phyloP scores from a whole-genome alignment of 495 filamentous ascomycete genomes.

The Jackrogersella multiformis region DNA sequence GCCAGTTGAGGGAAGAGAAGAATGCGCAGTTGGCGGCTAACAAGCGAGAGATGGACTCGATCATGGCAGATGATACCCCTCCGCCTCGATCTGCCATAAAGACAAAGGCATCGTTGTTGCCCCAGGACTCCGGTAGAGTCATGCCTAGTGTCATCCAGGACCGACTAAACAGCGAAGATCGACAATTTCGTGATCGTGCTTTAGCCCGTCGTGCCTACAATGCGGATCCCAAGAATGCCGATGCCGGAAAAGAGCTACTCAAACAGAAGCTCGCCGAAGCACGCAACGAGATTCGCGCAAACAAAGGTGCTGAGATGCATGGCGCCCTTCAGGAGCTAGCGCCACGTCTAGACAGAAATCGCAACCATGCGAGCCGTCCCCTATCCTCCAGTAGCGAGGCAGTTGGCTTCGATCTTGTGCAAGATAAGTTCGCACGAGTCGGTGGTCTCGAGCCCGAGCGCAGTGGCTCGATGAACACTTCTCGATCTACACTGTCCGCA shows the following conservation, averaged over 20 bases:
- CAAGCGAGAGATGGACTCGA: slow-evolving; percentile 32
- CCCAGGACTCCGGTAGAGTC: slow-evolving; percentile 20
- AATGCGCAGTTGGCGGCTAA: slow-evolving; percentile 44
- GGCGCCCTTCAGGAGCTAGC: slow-evolving; percentile 20
- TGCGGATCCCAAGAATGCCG: too few species aligned
- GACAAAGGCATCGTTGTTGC: not conserved
- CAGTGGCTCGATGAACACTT: slow-evolving; percentile 46
- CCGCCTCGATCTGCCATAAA: slow-evolving; percentile 13
- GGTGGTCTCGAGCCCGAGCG: slow-evolving; percentile 45
- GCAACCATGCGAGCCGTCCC: slow-evolving; percentile 36
- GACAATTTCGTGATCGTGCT: too few species aligned
- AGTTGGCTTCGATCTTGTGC: slow-evolving; percentile 50
- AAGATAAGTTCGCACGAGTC: slow-evolving; percentile 54
- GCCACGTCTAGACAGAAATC: slow-evolving; percentile 44
- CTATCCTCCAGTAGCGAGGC: slow-evolving; percentile 35
- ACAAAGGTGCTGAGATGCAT: slow-evolving; percentile 20
- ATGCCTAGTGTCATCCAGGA: slow-evolving; percentile 36
- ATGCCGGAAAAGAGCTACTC: slow-evolving; percentile 9
- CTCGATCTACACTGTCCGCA: slow-evolving; percentile 61
- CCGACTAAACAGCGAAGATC: slow-evolving; percentile 37
- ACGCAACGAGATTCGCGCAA: slow-evolving; percentile 11
- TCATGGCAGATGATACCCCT: slow-evolving; percentile 17
- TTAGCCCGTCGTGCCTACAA: not conserved
- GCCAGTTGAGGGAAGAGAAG: slow-evolving; percentile 19
- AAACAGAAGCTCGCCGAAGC: slow-evolving; percentile 14